Base-by-base conservation (phyloP, 2,329 filamentous ascomycete genomes). In the Metarhizium humberi region DNA sequence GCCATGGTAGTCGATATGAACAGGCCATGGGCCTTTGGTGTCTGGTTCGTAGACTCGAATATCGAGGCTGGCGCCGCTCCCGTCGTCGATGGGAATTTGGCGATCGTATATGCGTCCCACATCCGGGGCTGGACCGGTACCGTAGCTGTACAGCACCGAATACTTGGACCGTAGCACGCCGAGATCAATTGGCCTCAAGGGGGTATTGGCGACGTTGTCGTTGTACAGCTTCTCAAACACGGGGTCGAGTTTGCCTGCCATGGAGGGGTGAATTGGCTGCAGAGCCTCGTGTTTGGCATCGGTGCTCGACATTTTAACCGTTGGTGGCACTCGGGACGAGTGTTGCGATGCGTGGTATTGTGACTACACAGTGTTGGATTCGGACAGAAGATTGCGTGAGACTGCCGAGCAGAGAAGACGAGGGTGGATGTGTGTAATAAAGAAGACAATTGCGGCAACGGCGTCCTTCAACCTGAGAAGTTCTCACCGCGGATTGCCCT, bases 1-100 rank as follows among this genome's bases (percentile, higher is more conserved):
- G 18, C 77, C 76, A 56, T 79, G 76, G 55, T 70, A 78, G 61
- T 78, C 73, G 50, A 78, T 61, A 51, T 78, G 74, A 4, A 76
- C 75, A 0, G 76, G 75, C 64, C 75, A 76, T 0, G 69, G 69
- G 0, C 74, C 73, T 0, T 69, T 57, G 1, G 62, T 56, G 0
- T 67, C 67, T 0, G 76, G 76, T 52, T 73, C 69, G 61, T 78
- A 78, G 20, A 78, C 71, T 6, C 76, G 69, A 2, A 77, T 66
- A 3, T 67, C 61, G 52, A 66, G 56, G 57, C 3, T 36, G 3
- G 55, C 43, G 29, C 63, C 65, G 25, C 54, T 62, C 43, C 62
- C 68, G 51, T 70, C 67, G 48, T 65, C 62, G 38, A 67, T 61
- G 1, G 67, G 62, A 13, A 75, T 65, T 36, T 65, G 59, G 4